These are phyloP conservation scores for Coniferiporia weirii DNA, from an alignment of 1,284 basidiomycete species.

Conservation along the genomic window DNA sequence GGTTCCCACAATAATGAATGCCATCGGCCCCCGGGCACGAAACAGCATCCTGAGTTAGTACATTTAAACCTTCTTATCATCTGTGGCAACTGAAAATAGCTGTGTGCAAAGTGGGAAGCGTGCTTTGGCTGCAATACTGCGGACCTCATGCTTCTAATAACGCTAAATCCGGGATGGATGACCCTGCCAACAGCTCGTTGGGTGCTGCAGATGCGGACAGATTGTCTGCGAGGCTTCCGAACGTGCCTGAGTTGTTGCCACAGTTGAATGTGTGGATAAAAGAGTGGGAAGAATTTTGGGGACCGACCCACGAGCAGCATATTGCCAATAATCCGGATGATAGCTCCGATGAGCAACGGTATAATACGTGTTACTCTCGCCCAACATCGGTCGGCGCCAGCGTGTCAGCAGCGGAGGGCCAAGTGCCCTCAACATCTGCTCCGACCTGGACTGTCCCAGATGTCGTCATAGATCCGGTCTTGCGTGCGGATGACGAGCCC, in stretches of 20 bases:
- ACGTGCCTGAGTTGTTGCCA: conserved; percentile 2
- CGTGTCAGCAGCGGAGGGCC: not conserved
- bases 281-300: conserved; percentile 19
- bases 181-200: not conserved
- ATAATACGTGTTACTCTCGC: not conserved
- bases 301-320: conserved; percentile 10
- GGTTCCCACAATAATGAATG: conserved; percentile 52
- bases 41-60: conserved; percentile 63
- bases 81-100: not conserved
- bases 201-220: not conserved
- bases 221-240: not conserved
- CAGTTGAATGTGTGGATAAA: conserved; percentile 17
- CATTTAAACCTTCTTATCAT: conserved; percentile 14
- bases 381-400: not conserved
- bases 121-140: conserved; percentile 17
- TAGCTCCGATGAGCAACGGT: not conserved
- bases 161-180: not conserved
- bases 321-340: not conserved
- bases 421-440: not conserved
- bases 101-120: conserved; percentile 12
- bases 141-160: conserved; percentile 12
- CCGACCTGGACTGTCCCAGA: conserved; percentile 9
- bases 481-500: not conserved
- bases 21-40: conserved; percentile 59
- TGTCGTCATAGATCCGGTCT: conserved; percentile 12